phyloP scores from a whole-genome alignment of 2,329 filamentous ascomycete genomes.

The Ophiostoma montium region DNA sequence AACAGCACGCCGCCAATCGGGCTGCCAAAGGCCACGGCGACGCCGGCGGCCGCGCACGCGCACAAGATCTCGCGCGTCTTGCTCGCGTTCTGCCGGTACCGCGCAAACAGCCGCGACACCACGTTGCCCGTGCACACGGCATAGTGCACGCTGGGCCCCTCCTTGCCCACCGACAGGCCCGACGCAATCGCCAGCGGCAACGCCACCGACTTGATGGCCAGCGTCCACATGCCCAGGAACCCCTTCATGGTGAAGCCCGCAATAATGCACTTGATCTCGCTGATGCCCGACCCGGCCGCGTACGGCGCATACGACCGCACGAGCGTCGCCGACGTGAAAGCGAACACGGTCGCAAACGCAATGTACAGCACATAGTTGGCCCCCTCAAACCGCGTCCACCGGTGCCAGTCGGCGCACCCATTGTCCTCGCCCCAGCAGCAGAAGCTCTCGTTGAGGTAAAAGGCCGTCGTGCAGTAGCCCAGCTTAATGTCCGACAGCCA shows the following conservation, averaged over 20 bases:
- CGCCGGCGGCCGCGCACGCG: conserved; percentile 85
- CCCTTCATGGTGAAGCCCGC: conserved; percentile 99
- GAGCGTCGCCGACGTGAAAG: conserved; percentile 65
- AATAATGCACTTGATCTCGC: conserved; percentile 98
- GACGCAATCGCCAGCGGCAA: conserved; percentile 87
- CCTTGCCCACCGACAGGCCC: conserved; percentile 88
- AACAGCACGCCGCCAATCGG: conserved; percentile 95
- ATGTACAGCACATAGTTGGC: conserved; percentile 85
- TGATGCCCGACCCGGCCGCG: conserved; percentile 90
- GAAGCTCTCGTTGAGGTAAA: conserved; percentile 94
- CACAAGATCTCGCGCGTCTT: conserved; percentile 93
- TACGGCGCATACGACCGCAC: conserved; percentile 92
- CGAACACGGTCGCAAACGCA: conserved; percentile 69
- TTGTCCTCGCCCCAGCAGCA: conserved; percentile 95
- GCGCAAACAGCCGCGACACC: conserved; percentile 81
- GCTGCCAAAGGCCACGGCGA: conserved; percentile 92
- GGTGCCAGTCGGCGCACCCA: conserved; percentile 78
- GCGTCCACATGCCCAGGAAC: conserved; percentile 80
- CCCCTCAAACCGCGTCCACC: conserved; percentile 66
- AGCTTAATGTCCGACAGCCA: conserved; percentile 94
- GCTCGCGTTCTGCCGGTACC: conserved; percentile 80
- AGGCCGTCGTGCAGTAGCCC: conserved; percentile 88
- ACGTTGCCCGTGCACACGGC: conserved; percentile 96
- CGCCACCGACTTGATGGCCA: conserved; percentile 86
- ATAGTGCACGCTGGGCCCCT: conserved; percentile 97